Evolutionary conservation across 2,329 filamentous ascomycete genomes (phyloP).

Genomic region (Cryphonectria japonica): DNA sequence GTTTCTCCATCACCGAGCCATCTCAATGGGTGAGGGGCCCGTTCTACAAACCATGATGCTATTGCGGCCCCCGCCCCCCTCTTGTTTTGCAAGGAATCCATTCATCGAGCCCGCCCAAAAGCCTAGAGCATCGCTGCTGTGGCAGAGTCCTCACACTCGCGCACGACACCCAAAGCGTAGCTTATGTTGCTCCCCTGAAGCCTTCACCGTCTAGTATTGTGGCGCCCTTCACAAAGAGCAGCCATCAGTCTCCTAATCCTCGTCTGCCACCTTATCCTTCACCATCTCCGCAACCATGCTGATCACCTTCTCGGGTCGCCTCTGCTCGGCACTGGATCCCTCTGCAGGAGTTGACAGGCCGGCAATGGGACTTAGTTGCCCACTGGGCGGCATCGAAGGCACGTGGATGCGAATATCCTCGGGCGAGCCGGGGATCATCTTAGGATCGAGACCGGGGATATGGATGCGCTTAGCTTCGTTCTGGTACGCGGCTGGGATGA

Average conservation of each 20-base stretch:
- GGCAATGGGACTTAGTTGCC: slow-evolving; percentile 49
- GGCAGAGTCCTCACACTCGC: not conserved
- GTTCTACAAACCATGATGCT: not conserved
- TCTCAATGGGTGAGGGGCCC: not conserved
- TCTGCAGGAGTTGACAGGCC: slow-evolving; percentile 53
- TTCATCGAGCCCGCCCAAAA: not conserved
- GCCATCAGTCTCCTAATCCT: slow-evolving; percentile 44
- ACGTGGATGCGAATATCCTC: slow-evolving; percentile 82
- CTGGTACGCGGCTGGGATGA: slow-evolving; percentile 96
- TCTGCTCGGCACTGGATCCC: slow-evolving; percentile 35
- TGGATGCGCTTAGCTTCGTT: slow-evolving; percentile 91
- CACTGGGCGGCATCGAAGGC: slow-evolving; percentile 50
- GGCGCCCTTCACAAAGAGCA: not conserved
- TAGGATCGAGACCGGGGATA: slow-evolving; percentile 70
- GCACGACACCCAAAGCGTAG: not conserved
- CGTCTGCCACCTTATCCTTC: slow-evolving; percentile 56
- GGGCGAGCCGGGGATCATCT: slow-evolving; percentile 75
- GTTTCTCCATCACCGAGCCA: not conserved
- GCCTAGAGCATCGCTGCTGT: not conserved
- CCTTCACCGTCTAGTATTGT: not conserved
- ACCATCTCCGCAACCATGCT: slow-evolving; percentile 55
- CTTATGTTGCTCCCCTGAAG: not conserved
- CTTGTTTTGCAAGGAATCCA: not conserved
- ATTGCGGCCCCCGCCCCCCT: too few relatives aligned
- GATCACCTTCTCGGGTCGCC: slow-evolving; percentile 53